These are phyloP conservation scores for Leccinum pachyderme DNA, from an alignment of 1,284 basidiomycete genomes.

Conservation along the genomic window DNA sequence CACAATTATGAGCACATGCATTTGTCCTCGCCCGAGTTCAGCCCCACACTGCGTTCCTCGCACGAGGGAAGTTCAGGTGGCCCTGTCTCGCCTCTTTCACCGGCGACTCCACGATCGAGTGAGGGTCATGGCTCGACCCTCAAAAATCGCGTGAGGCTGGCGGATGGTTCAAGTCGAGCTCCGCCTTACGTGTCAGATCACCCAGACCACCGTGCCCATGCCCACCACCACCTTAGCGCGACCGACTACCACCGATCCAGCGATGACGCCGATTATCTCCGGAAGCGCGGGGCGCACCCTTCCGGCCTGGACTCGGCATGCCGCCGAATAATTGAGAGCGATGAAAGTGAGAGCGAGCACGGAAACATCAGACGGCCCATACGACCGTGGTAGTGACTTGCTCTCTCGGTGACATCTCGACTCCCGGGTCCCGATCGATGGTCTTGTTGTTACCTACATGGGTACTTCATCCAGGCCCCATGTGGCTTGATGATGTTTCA, in stretches of 20 bases:
- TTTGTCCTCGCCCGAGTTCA: constrained; percentile 24
- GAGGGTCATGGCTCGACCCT: constrained; percentile 18
- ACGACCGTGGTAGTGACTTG: constrained; percentile 33
- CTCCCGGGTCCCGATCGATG: not conserved
- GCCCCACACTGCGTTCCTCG: constrained; percentile 24
- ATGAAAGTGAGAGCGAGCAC: constrained; percentile 31
- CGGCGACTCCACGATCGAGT: constrained; percentile 44
- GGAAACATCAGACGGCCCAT: constrained; percentile 24
- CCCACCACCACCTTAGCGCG: constrained; percentile 7
- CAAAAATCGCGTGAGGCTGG: constrained; percentile 14
- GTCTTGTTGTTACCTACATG: not conserved
- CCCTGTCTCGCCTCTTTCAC: constrained; percentile 48
- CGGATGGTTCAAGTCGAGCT: constrained; percentile 16
- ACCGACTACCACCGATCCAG: constrained; percentile 16
- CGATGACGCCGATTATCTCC: not conserved
- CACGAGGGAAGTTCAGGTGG: constrained; percentile 39
- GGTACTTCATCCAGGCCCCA: not conserved
- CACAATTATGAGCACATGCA: constrained; percentile 14
- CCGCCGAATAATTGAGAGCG: constrained; percentile 15
- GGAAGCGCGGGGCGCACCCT: not conserved
- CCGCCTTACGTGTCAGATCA: constrained; percentile 12
- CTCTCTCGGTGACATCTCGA: not conserved
- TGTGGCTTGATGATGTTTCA: not conserved
- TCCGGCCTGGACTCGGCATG: not conserved
- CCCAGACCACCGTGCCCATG: constrained; percentile 17